Percentiles rank a stretch among this genome's conserved stretches.
Conservation (phyloP, 352 stramenopile genomes). For the Phytophthora europaea region DNA sequence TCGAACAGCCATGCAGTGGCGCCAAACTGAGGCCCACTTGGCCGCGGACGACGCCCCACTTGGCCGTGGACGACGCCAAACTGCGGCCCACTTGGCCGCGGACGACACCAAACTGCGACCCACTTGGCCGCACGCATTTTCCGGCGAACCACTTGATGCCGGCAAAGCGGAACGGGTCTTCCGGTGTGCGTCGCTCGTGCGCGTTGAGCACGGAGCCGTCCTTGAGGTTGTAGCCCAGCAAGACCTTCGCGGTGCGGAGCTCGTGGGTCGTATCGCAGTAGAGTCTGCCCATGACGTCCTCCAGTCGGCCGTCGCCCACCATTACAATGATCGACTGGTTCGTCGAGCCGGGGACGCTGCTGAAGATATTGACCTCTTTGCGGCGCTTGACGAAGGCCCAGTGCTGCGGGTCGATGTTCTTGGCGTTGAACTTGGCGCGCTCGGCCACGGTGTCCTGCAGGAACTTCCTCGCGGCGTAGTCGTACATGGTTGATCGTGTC, state of each 20-base stretch:
- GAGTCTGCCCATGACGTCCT: constrained; percentile 57
- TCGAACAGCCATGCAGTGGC: no score
- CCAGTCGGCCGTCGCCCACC: constrained; percentile 35
- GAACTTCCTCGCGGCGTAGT: constrained; percentile 35
- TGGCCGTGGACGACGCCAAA: no score
- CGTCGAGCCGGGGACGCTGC: constrained; percentile 36
- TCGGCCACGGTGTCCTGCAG: constrained; percentile 38
- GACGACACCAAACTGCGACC: no score
- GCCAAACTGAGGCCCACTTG: no score
- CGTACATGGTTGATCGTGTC: no score
- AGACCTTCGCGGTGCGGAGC: constrained; percentile 42
- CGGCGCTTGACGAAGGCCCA: constrained; percentile 46
- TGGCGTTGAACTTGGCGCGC: constrained; percentile 36
- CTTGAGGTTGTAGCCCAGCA: constrained; percentile 49
- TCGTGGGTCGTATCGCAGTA: constrained; percentile 58
- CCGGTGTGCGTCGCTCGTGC: constrained; percentile 36
- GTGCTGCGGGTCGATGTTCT: constrained; percentile 39
- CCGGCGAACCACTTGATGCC: constrained; percentile 63
- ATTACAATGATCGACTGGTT: constrained; percentile 44
- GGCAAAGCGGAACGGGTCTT: constrained; percentile 52
- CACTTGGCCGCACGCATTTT: no score
- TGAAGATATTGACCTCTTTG: constrained; percentile 45
- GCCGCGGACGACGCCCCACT: no score
- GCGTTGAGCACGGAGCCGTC: constrained; percentile 45
- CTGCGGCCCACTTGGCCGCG: no score